Conservation (phyloP, 2,329 filamentous ascomycete species). For the Fusarium albidum region DNA sequence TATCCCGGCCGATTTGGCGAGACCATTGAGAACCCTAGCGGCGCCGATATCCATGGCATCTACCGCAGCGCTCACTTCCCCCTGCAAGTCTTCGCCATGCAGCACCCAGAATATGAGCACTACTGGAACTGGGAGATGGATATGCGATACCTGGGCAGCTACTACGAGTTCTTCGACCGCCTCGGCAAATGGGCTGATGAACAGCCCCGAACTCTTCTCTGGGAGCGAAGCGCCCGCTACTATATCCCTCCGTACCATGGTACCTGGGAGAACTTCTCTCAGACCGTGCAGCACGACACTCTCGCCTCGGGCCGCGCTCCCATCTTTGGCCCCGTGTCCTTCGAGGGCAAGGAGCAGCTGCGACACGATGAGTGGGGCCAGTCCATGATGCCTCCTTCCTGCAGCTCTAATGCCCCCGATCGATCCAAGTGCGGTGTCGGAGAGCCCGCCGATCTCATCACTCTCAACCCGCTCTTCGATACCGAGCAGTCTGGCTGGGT, state of each 20-base stretch:
- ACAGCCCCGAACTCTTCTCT: constrained; percentile 76
- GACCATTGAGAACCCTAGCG: constrained; percentile 66
- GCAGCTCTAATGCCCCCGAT: constrained; percentile 60
- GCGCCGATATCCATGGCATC: constrained; percentile 71
- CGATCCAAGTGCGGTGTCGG: constrained; percentile 68
- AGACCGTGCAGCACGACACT: constrained; percentile 69
- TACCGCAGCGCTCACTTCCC: constrained; percentile 72
- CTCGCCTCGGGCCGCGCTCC: constrained; percentile 58
- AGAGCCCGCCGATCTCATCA: constrained; percentile 79
- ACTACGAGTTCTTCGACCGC: constrained; percentile 77
- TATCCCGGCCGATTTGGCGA: constrained; percentile 77
- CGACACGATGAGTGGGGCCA: constrained; percentile 61
- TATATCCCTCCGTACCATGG: constrained; percentile 78
- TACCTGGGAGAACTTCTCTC: constrained; percentile 75
- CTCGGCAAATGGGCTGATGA: constrained; percentile 71
- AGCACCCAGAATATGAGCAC: constrained; percentile 70
- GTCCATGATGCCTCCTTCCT: constrained; percentile 62
- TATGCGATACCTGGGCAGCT: constrained; percentile 70
- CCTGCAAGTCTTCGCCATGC: constrained; percentile 69
- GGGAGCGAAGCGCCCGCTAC: constrained; percentile 80
- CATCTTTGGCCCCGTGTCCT: constrained; percentile 73
- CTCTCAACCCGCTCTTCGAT: constrained; percentile 80
- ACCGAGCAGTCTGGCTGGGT: constrained; percentile 76
- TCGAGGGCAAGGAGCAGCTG: constrained; percentile 56
- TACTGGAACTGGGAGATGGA: constrained; percentile 79